Conservation (phyloP, 2,329 filamentous ascomycete species). For the Phialophora macrospora region DNA sequence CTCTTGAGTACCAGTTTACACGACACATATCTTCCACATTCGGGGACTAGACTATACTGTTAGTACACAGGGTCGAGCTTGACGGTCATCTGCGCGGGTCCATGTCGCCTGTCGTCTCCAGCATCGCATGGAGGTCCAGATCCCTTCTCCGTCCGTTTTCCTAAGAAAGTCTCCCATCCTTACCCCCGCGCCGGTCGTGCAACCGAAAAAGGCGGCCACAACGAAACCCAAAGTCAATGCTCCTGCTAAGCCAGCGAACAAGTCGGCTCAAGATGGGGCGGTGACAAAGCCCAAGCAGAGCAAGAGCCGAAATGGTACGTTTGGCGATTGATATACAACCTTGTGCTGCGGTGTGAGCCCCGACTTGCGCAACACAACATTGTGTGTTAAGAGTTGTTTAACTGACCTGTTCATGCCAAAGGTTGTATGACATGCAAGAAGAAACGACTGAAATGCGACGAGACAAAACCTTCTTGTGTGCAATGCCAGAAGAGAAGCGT, state of each 20-base stretch:
- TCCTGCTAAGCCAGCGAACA: slow-evolving; percentile 40
- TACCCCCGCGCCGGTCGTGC: slow-evolving; percentile 38
- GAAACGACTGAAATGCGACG: slow-evolving; percentile 75
- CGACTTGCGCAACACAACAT: background rate
- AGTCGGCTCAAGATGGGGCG: slow-evolving; percentile 42
- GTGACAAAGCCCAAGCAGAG: slow-evolving; percentile 70
- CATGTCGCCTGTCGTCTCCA: slow-evolving; percentile 27
- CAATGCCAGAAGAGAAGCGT: slow-evolving; percentile 70
- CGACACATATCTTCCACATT: slow-evolving; percentile 10
- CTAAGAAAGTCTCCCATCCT: slow-evolving; percentile 48
- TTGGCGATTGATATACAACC: slow-evolving; percentile 5
- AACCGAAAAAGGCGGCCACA: slow-evolving; percentile 38
- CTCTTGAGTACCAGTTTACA: background rate
- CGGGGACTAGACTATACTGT: background rate
- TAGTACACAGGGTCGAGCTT: slow-evolving; percentile 6
- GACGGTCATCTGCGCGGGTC: slow-evolving; percentile 11
- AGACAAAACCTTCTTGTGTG: slow-evolving; percentile 70
- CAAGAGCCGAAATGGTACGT: slow-evolving; percentile 75
- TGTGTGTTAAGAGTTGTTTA: background rate
- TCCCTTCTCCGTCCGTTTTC: slow-evolving; percentile 64
- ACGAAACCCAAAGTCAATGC: slow-evolving; percentile 40
- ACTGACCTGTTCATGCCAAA: slow-evolving; percentile 44
- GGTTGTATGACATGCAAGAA: slow-evolving; percentile 75
- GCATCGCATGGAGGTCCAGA: slow-evolving; percentile 62
- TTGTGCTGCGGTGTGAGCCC: background rate